Evolutionary conservation across 768 basidiomycete species (phyloP).

Genomic region (Tylopilus balloui): DNA sequence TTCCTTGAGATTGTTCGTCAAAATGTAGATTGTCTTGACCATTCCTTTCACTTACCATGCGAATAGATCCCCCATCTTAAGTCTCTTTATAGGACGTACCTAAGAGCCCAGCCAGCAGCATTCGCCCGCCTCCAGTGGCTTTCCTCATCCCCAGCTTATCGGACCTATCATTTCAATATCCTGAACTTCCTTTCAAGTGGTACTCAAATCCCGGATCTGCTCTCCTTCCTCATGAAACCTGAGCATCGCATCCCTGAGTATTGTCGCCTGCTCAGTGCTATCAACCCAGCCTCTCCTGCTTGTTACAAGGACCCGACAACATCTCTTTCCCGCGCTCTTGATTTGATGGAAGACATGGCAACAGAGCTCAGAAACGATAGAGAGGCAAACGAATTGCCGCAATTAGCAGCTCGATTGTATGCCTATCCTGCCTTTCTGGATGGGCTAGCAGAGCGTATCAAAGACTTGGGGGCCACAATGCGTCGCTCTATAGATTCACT

Average conservation of each 20-base stretch:
- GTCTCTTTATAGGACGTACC: slow-evolving; percentile 66
- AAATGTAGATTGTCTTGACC: background rate
- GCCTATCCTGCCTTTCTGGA: slow-evolving; percentile 50
- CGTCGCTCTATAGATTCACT: slow-evolving; percentile 43
- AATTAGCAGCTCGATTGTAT: slow-evolving; percentile 49
- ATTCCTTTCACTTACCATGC: background rate
- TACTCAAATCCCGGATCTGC: slow-evolving; percentile 82
- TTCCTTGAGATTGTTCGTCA: slow-evolving; percentile 62
- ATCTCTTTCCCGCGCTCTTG: slow-evolving; percentile 1
- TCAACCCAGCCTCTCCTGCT: slow-evolving; percentile 63
- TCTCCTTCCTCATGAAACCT: slow-evolving; percentile 89
- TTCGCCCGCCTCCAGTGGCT: slow-evolving; percentile 53
- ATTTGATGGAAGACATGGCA: slow-evolving; percentile 60
- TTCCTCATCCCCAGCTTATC: slow-evolving; percentile 38
- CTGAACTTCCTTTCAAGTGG: slow-evolving; percentile 43
- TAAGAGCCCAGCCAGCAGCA: slow-evolving; percentile 66
- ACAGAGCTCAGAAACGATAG: slow-evolving; percentile 63
- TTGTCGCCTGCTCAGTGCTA: slow-evolving; percentile 67
- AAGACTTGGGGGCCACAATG: slow-evolving; percentile 52
- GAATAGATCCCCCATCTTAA: slow-evolving; percentile 60
- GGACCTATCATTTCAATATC: slow-evolving; percentile 56
- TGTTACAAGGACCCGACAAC: slow-evolving; percentile 49
- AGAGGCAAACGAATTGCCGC: slow-evolving; percentile 41
- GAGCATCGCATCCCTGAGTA: slow-evolving; percentile 94
- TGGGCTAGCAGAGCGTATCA: slow-evolving; percentile 48